Base-by-base conservation (phyloP, 1,139 yeast species). In the Saccharomyces hybrid region DNA sequence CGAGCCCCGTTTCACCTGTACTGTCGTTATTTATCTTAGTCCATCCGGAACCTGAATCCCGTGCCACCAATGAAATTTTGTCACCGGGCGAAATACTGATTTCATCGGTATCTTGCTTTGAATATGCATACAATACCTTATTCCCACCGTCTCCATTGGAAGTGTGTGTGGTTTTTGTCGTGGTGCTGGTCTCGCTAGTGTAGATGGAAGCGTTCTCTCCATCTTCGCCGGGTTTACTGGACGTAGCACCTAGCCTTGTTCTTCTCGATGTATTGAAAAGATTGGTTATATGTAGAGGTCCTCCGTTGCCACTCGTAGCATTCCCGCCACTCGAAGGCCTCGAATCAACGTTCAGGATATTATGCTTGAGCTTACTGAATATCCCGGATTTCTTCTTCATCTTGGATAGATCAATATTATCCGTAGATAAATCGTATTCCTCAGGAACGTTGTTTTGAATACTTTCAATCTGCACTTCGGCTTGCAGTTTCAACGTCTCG, bases 1-100 rank as follows among this genome's bases (percentile, higher is more conserved):
- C 97, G 31, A 93, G 75, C 0, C 99, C 99, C 51, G 73, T 73
- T 9, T 69, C 57, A 60, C 85, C 76, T 51, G 73, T 61, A 50
- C 69, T 52, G 54, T 57, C 50, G 50, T 74, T 70, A 53, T 71
- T 59, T 62, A 85, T 80, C 61, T 72, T 70, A 0, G 96, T 85
- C 99, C 99, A 95, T 0, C 99, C 99, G 5, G 93, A 84, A 0
- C 97, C 97, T 61, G 88, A 93, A 68, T 93, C 98, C 2, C 73
- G 73, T 51, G 80, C 83, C 0, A 85, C 57, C 2, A 93, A 77
- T 4, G 71, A 72, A 46, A 91, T 71, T 4, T 71, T 65, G 49
- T 88, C 95, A 5, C 95, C 91, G 0, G 80, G 79, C 7, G 64
- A 57, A 1, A 93, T 72, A 2, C 81, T 70, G 1, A 83, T 72